Percentiles rank a stretch among this genome's conserved stretches.
Evolutionary conservation across 2,329 filamentous ascomycete species (phyloP).

Genomic region (Clathrospora elynae): DNA sequence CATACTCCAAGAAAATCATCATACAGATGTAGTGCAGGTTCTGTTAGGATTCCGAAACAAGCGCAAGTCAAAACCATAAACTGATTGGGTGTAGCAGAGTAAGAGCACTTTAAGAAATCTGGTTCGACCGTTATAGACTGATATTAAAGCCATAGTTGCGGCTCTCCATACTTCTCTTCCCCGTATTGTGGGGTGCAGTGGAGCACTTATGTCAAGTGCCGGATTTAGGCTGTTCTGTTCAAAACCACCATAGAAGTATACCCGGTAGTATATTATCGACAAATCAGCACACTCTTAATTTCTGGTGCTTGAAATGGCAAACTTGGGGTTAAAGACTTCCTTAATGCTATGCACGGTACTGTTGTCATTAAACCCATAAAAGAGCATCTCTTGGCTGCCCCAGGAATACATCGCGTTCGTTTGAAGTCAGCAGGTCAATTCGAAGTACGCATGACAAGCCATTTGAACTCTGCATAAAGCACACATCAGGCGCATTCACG

Average conservation of each 20-base stretch:
- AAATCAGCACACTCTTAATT: slow-evolving; percentile 3
- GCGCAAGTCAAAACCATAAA: background rate
- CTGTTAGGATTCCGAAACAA: slow-evolving; percentile 4
- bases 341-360: background rate
- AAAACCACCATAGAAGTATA: slow-evolving; percentile 20
- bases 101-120: slow-evolving; percentile 19
- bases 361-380: background rate
- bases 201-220: slow-evolving; percentile 25
- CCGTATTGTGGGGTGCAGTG: slow-evolving; percentile 37
- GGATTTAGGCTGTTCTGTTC: slow-evolving; percentile 38
- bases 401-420: too few relatives aligned
- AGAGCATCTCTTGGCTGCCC: background rate
- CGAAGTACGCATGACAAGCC: too few relatives aligned
- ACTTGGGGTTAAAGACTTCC: background rate
- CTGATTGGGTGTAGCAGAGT: slow-evolving; percentile 14
- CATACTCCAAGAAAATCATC: too few relatives aligned
- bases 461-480: too few relatives aligned
- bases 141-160: slow-evolving; percentile 27
- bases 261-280: slow-evolving; percentile 25
- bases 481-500: too few relatives aligned
- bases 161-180: slow-evolving; percentile 22
- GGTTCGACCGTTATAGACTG: slow-evolving; percentile 8
- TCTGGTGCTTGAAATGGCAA: background rate
- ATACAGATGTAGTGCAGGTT: slow-evolving; percentile 10
- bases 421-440: too few relatives aligned